A percentile compares a stretch with the other conserved stretches of the same genome.
phyloP scores from a whole-genome alignment of 2,329 filamentous ascomycete genomes.

The Xylaria multiplex region DNA sequence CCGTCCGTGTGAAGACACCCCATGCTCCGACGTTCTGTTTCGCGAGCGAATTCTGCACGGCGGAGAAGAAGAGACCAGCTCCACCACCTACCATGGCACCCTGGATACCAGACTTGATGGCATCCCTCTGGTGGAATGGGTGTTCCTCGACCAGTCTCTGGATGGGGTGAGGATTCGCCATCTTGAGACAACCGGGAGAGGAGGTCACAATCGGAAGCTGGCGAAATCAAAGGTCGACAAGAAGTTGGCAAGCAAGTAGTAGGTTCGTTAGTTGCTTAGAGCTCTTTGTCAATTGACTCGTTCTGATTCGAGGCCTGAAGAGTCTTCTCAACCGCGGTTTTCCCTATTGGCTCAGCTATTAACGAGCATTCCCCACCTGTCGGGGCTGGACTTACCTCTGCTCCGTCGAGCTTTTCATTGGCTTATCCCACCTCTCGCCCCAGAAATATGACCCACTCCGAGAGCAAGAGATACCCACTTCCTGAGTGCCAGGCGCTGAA shows the following conservation, averaged over 20 bases:
- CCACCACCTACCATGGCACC: constrained; percentile 72
- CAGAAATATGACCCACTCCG: too few relatives aligned
- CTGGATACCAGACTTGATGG: constrained; percentile 73
- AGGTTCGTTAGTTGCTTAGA: constrained; percentile 1
- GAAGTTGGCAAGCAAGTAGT: constrained; percentile 16
- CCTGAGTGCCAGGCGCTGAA: too few relatives aligned
- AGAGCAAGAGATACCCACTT: too few relatives aligned
- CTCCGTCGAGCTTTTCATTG: constrained; percentile 14
- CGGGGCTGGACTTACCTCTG: constrained; percentile 34
- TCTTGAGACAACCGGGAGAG: constrained; percentile 44
- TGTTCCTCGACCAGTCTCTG: constrained; percentile 51
- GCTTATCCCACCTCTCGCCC: too few relatives aligned
- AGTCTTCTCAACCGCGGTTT: constrained; percentile 22
- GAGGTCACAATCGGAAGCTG: constrained; percentile 35
- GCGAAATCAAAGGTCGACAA: constrained; percentile 8
- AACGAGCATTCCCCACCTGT: neutral
- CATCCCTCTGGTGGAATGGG: constrained; percentile 77
- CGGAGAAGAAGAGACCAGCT: constrained; percentile 76
- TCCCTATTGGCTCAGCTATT: constrained; percentile 22
- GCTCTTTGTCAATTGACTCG: constrained; percentile 31
- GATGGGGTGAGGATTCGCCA: constrained; percentile 49
- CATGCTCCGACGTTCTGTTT: constrained; percentile 83
- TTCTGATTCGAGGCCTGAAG: constrained; percentile 35
- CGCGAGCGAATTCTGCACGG: constrained; percentile 86
- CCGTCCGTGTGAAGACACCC: constrained; percentile 82